Base-by-base conservation (phyloP, 768 basidiomycete genomes). In the Auriculariales sp. region DNA sequence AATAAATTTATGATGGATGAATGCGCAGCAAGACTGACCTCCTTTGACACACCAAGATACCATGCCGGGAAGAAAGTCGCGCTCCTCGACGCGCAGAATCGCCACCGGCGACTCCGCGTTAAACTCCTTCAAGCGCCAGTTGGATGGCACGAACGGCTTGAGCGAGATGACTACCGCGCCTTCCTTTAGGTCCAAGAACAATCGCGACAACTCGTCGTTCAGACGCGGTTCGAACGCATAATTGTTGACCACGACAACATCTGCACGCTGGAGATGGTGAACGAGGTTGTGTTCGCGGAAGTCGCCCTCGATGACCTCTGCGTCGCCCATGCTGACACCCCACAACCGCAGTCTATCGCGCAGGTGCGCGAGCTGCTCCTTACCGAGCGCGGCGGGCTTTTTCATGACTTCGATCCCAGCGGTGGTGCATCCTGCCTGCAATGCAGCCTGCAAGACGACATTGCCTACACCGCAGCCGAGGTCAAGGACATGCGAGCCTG, bases 171-270 rank as follows among this genome's bases (percentile, higher is more conserved):
- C 85, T 45, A 81, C 81, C 0, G 92, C 90, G 17, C 89, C 88
- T 52, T 94, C 89, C 59, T 91, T 95, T 52, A 98, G 69, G 59
- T 99, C 95, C 49, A 99, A 69, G 65, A 98, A 98, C 59, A 90
- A 84, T 27, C 85, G 81, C 39, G 85, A 73, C 14, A 99, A 67
- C 1, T 81, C 77, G 59, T 89, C 87, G 63, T 97, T 98, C 53
- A 98, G 19, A 49, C 28, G n/a, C 3, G 6, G 78, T 83, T 69
- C 57, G 60, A 90, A 91, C 1, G 84, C 83, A 64, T 86, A 90
- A 61, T 90, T 91, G 61, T 91, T 88, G 49, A 89, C 83, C 53
- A 98, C 67, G 6, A 99, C 82, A 1, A 99, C 88, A 59, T 98
- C 92, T 2, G 95, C 94, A 57, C 81, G 66, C 7, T 73, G 72